Conservation (phyloP, 129 eudicot species). For the Escallonia herrerae region DNA sequence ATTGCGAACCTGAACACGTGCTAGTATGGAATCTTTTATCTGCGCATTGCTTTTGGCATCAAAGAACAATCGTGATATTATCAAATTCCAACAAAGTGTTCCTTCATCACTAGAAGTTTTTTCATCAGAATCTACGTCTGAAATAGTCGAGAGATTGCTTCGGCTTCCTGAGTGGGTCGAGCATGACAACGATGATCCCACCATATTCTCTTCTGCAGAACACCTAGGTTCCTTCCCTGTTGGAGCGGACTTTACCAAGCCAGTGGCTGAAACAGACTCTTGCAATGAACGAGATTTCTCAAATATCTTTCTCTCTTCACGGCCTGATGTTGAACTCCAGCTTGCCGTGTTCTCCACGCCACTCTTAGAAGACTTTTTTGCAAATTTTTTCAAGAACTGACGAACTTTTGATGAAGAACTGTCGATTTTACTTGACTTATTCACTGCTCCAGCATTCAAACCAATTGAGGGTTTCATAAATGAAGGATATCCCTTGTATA, state of each 20-base stretch:
- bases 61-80: constrained; percentile 74
- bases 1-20: constrained; percentile 73
- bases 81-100: constrained; percentile 64
- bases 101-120: constrained; percentile 64
- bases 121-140: constrained; percentile 50
- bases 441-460: constrained; percentile 30
- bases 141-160: constrained; percentile 24
- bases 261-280: constrained; percentile 30
- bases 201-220: constrained; percentile 31
- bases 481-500: constrained; percentile 66
- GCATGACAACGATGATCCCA: constrained; percentile 28
- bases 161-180: constrained; percentile 32
- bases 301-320: constrained; percentile 43
- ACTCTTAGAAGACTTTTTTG: constrained; percentile 64
- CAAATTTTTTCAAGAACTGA: constrained; percentile 60
- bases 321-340: constrained; percentile 27
- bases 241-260: constrained; percentile 19
- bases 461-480: constrained; percentile 61
- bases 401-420: constrained; percentile 82
- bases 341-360: constrained; percentile 33
- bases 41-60: constrained; percentile 65
- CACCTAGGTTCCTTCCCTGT: constrained; percentile 28
- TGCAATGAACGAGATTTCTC: constrained; percentile 29
- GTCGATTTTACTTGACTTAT: constrained; percentile 48
- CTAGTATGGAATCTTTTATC: constrained; percentile 47